These are phyloP conservation scores for Pulicaria dysenterica DNA, from an alignment of 129 eudicot species.

Conservation along the genomic window DNA sequence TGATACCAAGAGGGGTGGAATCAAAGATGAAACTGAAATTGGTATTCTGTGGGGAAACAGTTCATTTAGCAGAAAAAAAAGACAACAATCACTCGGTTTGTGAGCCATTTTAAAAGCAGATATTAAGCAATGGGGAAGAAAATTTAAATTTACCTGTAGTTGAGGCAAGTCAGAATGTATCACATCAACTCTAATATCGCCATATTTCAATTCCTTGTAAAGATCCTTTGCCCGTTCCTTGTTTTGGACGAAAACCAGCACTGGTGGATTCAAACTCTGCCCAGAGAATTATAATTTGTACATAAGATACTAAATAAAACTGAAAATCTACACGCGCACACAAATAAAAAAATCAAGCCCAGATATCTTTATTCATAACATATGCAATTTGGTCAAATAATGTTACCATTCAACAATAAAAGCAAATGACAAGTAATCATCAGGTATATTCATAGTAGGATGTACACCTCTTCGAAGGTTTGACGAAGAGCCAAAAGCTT, in stretches of 20 bases:
- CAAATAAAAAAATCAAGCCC: background rate
- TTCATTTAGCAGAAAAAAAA: background rate
- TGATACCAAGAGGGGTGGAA: background rate
- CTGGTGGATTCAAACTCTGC: slow-evolving; percentile 95
- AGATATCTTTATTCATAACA: background rate
- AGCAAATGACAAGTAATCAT: background rate
- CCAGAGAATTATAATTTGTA: slow-evolving; percentile 6
- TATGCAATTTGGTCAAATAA: background rate
- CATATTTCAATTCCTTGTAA: slow-evolving; percentile 62
- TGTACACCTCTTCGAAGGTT: slow-evolving; percentile 78
- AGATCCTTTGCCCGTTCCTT: slow-evolving; percentile 87
- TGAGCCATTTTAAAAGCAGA: background rate
- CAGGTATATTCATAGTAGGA: slow-evolving; percentile 1
- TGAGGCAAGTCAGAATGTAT: slow-evolving; percentile 85
- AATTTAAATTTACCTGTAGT: slow-evolving; percentile 53
- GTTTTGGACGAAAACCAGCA: slow-evolving; percentile 88
- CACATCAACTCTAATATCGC: slow-evolving; percentile 76
- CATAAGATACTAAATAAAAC: slow-evolving; percentile 10
- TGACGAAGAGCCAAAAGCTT: slow-evolving; percentile 95
- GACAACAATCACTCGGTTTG: background rate
- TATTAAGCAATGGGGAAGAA: background rate
- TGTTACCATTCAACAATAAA: background rate
- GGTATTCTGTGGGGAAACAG: too few species aligned
- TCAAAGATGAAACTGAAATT: too few species aligned
- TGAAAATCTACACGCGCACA: background rate